Evolutionary conservation across 2,329 filamentous ascomycete species (phyloP), one percentile per base, ranked within the genome.

Genomic region (Daldinia eschscholtzii): DNA sequence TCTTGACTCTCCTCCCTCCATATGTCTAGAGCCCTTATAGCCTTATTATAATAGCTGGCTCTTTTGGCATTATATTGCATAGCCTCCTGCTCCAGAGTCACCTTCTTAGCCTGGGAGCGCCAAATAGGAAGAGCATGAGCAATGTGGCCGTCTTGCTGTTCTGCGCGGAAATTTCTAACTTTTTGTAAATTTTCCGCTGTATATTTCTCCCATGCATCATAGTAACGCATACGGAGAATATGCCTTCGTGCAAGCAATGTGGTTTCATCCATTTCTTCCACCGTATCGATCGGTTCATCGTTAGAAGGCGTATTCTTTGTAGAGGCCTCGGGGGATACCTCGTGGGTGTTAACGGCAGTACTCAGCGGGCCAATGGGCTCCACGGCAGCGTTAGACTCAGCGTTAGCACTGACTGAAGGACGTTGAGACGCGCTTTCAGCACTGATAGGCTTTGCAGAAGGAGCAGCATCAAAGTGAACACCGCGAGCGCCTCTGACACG

Each of bases 141-240:
- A 35, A 72, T 20, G 6, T 66, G 70, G 61, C 72, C 57, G 20
- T 65, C 62, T 39, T 71, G 67, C 33, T 57, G 72, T 18, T 72
- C 70, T 39, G 64, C 66, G 37, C 62, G 57, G 35, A 78, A 78
- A 10, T 73, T 69, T 61, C 68, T 70, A 2, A 73, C 72, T 63
- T 72, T 76, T 3, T 56, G 56, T 15, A 71, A 15, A 57, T 76
- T 74, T 13, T 74, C 70, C 13, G 57, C 61, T 9, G 77, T 78
- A 37, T 77, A 76, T 13, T 58, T 72, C 66, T 76, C 75, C 77
- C 76, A 79, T 20, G 74, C 74, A 53, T 73, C 74, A 48, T 78
- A 79, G 48, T 76, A 78, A 65, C 76, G 74, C 76, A 78, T 78
- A 23, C 78, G 77, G 9, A 79, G 67, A 13, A 79, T 78, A 57